Base-by-base conservation (phyloP, 2,329 filamentous ascomycete species). In the Aspergillus sp. region DNA sequence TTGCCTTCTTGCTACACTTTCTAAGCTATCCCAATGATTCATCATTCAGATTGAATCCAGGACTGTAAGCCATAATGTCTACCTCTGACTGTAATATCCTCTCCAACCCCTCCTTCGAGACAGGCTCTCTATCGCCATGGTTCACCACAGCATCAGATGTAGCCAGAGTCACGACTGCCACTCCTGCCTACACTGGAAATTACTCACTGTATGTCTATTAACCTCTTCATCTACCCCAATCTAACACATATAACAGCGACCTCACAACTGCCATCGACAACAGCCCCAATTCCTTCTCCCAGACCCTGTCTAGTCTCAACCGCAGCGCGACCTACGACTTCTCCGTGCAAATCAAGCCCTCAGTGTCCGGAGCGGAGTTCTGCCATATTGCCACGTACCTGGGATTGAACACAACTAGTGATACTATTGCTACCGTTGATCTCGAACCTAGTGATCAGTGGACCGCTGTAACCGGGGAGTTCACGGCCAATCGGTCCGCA, bases 41-140 rank as follows among this genome's bases (percentile, higher is more conserved):
- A 2, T 19, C 10, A 7, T 9, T 5, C 3, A 2, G n/a, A 19
- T 43, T 15, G 2, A 5, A 0, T 5, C 1, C 0, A 17, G 21
- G 3, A 21, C 1, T 3, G 10, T 13, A 13, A 1, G 8, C 23
- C 23, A 49, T n/a, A n/a, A 69, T 67, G 66, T 58, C 64, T 3
- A 60, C 67, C 8, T 64, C 63, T 23, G 30, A 58, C 10, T 65
- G 65, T 58, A 69, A 69, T 47, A 55, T 65, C 19, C 53, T 70
- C 17, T 19, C 59, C 32, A 70, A 70, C 47, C 67, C 67, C 3
- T 65, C 65, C 39, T 68, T 70, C 39, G 69, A 70, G 36, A 61
- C 67, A 1, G 65, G 67, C 10, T 30, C 45, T n/a, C 54, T 70
- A 1, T 56, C 54, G 6, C 67, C 69, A 1, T 70, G 67, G 69